Conservation (phyloP, 148 eudicot species). For the Amaranthus cruentus region DNA sequence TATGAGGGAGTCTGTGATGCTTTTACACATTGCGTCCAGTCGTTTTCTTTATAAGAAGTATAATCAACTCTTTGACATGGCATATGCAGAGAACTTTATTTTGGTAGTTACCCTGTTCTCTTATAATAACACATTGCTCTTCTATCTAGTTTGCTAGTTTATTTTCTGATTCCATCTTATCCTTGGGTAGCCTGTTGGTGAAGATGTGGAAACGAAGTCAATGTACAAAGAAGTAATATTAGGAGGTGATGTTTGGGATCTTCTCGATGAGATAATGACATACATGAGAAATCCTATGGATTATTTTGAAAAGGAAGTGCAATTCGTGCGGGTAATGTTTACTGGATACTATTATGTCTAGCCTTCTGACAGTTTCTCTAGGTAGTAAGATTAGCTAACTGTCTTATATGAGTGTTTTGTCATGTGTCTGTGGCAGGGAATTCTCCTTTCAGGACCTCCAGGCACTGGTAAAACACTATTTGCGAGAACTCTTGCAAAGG, state of each 20-base stretch:
- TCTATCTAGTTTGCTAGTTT: constrained; percentile 1
- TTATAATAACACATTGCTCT: background rate
- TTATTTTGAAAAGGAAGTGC: constrained; percentile 74
- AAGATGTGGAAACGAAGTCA: constrained; percentile 61
- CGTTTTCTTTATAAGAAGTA: constrained; percentile 69
- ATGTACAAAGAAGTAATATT: constrained; percentile 83
- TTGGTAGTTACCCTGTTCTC: constrained; percentile 42
- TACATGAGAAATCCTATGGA: constrained; percentile 92
- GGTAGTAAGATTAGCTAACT: background rate
- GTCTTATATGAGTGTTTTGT: background rate
- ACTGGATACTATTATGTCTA: background rate
- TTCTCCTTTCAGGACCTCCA: constrained; percentile 90
- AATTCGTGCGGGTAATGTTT: constrained; percentile 73
- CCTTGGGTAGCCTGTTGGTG: constrained; percentile 60
- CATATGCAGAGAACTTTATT: constrained; percentile 75
- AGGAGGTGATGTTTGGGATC: constrained; percentile 99
- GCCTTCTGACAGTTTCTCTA: background rate
- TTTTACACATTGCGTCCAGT: constrained; percentile 58
- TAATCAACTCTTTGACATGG: constrained; percentile 82
- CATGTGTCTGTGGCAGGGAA: constrained; percentile 50
- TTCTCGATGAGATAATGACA: constrained; percentile 81
- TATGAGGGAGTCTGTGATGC: constrained; percentile 76
- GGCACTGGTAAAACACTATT: constrained; percentile 97
- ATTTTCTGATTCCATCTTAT: constrained; percentile 26
- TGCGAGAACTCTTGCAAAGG: constrained; percentile 78